Percentiles rank a stretch among this genome's conserved stretches.
These are phyloP conservation scores for Fusarium miscanthi DNA, from an alignment of 2,329 filamentous ascomycete genomes.

Conservation along the genomic window DNA sequence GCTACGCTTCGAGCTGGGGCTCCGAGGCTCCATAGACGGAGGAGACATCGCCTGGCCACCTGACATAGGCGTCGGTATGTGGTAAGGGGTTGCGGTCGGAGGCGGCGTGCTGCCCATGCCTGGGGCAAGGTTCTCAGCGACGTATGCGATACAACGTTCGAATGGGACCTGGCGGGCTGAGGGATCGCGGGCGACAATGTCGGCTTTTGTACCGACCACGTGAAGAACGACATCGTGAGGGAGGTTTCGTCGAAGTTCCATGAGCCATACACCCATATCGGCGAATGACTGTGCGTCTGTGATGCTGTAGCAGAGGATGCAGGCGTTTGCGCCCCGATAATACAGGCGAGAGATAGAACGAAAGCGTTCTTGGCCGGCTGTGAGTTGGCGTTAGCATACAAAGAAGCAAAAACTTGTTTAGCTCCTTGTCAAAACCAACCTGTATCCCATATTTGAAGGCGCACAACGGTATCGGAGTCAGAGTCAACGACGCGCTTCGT, in stretches of 20 bases:
- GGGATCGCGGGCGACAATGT: conserved; percentile 89
- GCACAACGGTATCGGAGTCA: conserved; percentile 85
- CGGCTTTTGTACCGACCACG: conserved; percentile 94
- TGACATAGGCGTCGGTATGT: conserved; percentile 39
- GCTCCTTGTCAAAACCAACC: conserved; percentile 54
- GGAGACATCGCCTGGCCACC: conserved; percentile 32
- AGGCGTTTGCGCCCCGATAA: conserved; percentile 94
- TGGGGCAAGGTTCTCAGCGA: conserved; percentile 89
- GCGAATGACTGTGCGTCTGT: conserved; percentile 86
- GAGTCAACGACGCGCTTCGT: conserved; percentile 84
- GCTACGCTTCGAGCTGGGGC: conserved; percentile 72
- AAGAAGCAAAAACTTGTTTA: background rate
- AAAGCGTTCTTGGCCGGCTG: conserved; percentile 92
- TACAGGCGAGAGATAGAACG: conserved; percentile 94
- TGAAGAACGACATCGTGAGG: conserved; percentile 85
- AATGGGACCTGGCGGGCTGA: conserved; percentile 85
- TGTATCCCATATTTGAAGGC: conserved; percentile 97
- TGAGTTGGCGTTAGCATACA: conserved; percentile 12
- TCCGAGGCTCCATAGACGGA: conserved; percentile 62
- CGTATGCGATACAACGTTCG: conserved; percentile 94
- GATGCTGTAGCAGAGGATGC: conserved; percentile 94
- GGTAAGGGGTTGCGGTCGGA: conserved; percentile 64
- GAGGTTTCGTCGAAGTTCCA: conserved; percentile 83
- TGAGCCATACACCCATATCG: conserved; percentile 93
- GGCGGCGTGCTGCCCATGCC: conserved; percentile 74